A percentile compares a stretch with the other conserved stretches of the same genome.
Evolutionary conservation across 495 filamentous ascomycete species (phyloP).

Genomic region (Massariosphaeria phaeospora): DNA sequence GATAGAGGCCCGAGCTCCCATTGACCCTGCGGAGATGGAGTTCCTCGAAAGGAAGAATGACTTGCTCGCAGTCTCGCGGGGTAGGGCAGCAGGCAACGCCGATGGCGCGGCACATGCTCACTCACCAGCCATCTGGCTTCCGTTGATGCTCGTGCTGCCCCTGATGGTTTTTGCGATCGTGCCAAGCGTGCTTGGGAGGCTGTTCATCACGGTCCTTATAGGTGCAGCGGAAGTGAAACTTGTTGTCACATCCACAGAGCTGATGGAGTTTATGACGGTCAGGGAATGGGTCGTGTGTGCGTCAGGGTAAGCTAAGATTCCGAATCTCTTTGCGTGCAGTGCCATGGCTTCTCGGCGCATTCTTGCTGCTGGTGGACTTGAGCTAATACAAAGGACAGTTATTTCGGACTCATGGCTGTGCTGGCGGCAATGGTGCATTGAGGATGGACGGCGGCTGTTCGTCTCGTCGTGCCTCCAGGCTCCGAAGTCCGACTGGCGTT

Average conservation of each 20-base stretch:
- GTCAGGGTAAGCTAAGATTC: conserved; percentile 30
- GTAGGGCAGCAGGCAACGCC: conserved; percentile 17
- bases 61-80: conserved; percentile 41
- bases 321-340: conserved; percentile 8
- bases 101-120: conserved; percentile 24
- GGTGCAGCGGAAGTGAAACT: conserved; percentile 10
- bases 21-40: conserved; percentile 60
- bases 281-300: conserved; percentile 26
- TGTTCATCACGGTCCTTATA: conserved; percentile 31
- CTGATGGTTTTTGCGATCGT: conserved; percentile 29
- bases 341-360: not conserved
- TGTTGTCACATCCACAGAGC: conserved; percentile 26
- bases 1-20: conserved; percentile 56
- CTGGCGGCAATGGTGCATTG: conserved; percentile 27
- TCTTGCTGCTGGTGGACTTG: conserved; percentile 4
- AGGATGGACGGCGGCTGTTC: not conserved
- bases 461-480: too few species aligned
- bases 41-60: conserved; percentile 65
- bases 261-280: conserved; percentile 23
- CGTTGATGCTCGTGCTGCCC: conserved; percentile 26
- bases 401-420: conserved; percentile 34
- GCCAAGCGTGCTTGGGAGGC: conserved; percentile 27
- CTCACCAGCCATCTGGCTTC: conserved; percentile 23
- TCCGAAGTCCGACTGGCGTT: too few species aligned
- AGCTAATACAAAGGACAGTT: conserved; percentile 32